Evolutionary conservation across 169 alveolate species (phyloP), one percentile per base, ranked within the genome.

Genomic region (Cryptosporidium sp.): DNA sequence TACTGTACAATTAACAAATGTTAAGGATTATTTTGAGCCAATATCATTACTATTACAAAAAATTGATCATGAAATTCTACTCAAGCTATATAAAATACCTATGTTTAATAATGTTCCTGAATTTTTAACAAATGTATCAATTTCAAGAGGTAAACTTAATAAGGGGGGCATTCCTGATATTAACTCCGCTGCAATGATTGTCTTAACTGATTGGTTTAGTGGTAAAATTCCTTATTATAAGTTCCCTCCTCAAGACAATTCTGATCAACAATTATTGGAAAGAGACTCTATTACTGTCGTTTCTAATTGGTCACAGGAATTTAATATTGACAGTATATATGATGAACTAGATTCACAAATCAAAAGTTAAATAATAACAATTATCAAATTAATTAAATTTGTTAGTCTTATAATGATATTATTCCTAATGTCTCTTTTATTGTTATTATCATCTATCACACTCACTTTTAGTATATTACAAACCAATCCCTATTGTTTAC

Each of bases 111-210:
- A 75, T 61, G 86, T 91, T 16, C 74, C 84, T 59, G 94, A 94
- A 70, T 94, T 94, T 41, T 75, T 94, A 37, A 94, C 91, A 48
- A 84, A 85, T 21, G 91, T 94, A 2, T 94, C 96, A 51, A 70
- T 70, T 51, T 91, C 93, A 1, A 91, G 96, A 74, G 97, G 97
- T 12, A 95, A 93, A 75, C 92, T 95, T 43, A 59, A 71, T 67
- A 95, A 94, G 85, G 98, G 98, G 3, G 98, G 98, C 4, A 74
- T 91, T 21, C 96, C 97, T 50, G 97, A 97, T 86, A 71, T 94
- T 37, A 96, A 94, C 51, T 94, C 96, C 45, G 96, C 97, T 16
- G 98, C 98, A 23, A 95, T 95, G 92, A 86, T 96, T 23, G 96
- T 97, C 5, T 91, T 97, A 21, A 91, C 95, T 84, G 98, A 96